Percentiles rank a stretch among this genome's conserved stretches.
Evolutionary conservation across 179 eudicot genomes (phyloP).

Genomic region (Sideroxylon spinosum): DNA sequence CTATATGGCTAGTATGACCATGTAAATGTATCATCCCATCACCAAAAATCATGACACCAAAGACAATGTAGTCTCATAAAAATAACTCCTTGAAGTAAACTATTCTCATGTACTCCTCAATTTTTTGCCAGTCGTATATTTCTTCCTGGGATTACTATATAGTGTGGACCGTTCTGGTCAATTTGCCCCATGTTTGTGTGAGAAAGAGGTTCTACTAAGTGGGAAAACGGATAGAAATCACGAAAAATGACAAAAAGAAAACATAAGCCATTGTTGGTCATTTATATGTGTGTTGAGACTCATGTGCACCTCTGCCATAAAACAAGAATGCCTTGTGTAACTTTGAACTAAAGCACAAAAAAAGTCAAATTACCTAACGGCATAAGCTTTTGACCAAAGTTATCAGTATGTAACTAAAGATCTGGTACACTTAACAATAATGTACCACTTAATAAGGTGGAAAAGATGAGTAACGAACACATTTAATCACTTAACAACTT

Average conservation of each 20-base stretch:
- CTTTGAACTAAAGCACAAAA: background rate
- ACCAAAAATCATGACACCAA: background rate
- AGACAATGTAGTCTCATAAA: no score
- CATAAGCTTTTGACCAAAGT: background rate
- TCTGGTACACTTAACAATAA: background rate
- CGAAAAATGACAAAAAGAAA: constrained; percentile 2
- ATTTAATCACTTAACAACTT: constrained; percentile 30
- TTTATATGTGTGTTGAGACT: background rate
- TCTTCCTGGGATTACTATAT: background rate
- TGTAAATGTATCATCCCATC: background rate
- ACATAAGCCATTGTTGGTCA: background rate
- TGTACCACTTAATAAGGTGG: no score
- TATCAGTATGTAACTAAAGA: background rate
- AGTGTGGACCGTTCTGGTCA: no score
- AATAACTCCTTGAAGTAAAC: background rate
- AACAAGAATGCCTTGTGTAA: background rate
- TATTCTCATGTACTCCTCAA: background rate
- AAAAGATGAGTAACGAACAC: background rate
- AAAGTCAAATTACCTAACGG: background rate
- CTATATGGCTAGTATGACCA: background rate
- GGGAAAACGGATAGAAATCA: no score
- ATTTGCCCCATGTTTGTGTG: background rate
- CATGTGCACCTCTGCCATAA: constrained; percentile 4
- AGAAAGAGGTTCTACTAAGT: background rate
- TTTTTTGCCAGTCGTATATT: background rate